Conservation (phyloP, 805 yeast genomes). For the Candida wancherniae region DNA sequence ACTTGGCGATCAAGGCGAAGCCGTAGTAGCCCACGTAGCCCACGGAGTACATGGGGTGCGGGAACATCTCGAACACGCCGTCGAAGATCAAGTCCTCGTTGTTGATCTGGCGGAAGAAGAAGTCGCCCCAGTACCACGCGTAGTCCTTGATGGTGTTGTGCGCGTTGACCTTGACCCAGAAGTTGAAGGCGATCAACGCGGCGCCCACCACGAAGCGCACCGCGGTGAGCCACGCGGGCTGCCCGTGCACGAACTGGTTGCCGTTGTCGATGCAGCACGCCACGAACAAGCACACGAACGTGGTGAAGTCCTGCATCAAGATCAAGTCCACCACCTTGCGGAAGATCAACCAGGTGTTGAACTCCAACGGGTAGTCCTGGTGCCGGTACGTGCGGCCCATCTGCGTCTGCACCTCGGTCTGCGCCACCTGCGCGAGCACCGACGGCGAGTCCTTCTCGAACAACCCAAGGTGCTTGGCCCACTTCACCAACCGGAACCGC, state of each 20-base stretch:
- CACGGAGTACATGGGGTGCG: slow-evolving; percentile 89
- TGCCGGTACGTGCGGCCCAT: slow-evolving; percentile 33
- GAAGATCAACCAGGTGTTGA: slow-evolving; percentile 78
- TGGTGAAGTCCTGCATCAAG: slow-evolving; percentile 77
- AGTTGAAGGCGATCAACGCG: slow-evolving; percentile 60
- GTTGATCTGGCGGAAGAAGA: slow-evolving; percentile 67
- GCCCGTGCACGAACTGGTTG: slow-evolving; percentile 36
- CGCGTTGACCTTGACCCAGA: slow-evolving; percentile 84
- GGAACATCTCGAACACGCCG: slow-evolving; percentile 85
- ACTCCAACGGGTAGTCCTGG: slow-evolving; percentile 54
- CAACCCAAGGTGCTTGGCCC: slow-evolving; percentile 44
- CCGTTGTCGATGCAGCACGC: slow-evolving; percentile 38
- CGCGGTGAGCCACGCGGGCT: slow-evolving; percentile 39
- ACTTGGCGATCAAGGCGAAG: slow-evolving; percentile 68
- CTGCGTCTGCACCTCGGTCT: slow-evolving; percentile 32
- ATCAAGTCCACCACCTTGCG: slow-evolving; percentile 77
- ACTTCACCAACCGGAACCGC: slow-evolving; percentile 46
- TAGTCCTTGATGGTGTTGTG: slow-evolving; percentile 84
- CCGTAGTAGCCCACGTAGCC: slow-evolving; percentile 89
- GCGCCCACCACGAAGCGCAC: slow-evolving; percentile 58
- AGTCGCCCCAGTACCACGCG: slow-evolving; percentile 96
- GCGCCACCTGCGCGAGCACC: slow-evolving; percentile 34
- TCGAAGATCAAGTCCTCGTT: slow-evolving; percentile 72
- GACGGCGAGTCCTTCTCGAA: slow-evolving; percentile 33
- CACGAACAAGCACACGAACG: slow-evolving; percentile 63